Percentiles rank a stretch among this genome's conserved stretches.
Conservation (phyloP, 768 basidiomycete species). For the Cystofilobasidium bisporidii region DNA sequence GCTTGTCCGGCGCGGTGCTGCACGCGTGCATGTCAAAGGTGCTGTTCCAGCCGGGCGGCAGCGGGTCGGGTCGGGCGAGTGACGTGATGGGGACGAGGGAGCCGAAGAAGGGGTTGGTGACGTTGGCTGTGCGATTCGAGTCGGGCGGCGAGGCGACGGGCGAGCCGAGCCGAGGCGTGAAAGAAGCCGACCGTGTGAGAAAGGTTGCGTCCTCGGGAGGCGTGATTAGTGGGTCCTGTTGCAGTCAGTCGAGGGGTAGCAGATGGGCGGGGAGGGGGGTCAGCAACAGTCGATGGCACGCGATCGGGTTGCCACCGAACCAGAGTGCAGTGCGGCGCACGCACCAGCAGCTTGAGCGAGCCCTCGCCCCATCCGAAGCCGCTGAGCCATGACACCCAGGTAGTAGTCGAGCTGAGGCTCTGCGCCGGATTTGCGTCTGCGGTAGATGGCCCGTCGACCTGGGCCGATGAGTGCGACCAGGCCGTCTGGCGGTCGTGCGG, state of each 20-base stretch:
- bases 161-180: slow-evolving; percentile 13
- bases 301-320: too few species aligned
- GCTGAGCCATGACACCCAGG: slow-evolving; percentile 23
- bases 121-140: background rate
- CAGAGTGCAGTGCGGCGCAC: background rate
- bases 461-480: too few species aligned
- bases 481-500: too few species aligned
- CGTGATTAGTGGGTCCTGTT: background rate
- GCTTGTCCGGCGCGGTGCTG: background rate
- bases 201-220: slow-evolving; percentile 1
- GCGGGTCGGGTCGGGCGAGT: background rate
- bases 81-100: slow-evolving; percentile 18
- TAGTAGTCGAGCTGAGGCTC: background rate
- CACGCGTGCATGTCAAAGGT: background rate
- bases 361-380: slow-evolving; percentile 25
- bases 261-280: too few species aligned
- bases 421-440: too few species aligned
- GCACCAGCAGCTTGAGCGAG: slow-evolving; percentile 18
- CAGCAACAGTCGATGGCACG: background rate
- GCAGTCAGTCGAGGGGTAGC: too few species aligned
- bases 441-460: too few species aligned
- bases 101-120: slow-evolving; percentile 16
- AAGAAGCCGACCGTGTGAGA: slow-evolving; percentile 24
- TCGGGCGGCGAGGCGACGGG: background rate
- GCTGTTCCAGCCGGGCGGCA: background rate